Base-by-base conservation (phyloP, 371 early-diverging fungal genomes). In the Mucor mucedo region DNA sequence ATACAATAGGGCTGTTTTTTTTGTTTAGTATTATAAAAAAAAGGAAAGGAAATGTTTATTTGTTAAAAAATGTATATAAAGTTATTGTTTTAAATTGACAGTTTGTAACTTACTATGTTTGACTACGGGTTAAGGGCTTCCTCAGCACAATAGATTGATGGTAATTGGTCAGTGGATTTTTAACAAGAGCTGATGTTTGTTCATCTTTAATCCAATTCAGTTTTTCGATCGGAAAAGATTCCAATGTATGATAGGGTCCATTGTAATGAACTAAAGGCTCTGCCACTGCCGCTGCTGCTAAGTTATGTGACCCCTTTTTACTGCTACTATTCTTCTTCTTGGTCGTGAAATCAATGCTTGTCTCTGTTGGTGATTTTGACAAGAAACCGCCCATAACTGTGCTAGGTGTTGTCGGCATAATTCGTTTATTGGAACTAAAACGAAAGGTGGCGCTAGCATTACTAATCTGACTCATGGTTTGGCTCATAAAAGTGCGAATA, bases 151-250 rank as follows among this genome's bases (percentile, higher is more conserved):
- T 66, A 3, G 66, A 73, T 32, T 42, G 53, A 16, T 53, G 29
- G 38, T 69, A 73, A 39, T 69, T 58, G 27, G 67, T 56, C 10
- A 69, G 38, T 2, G 69, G 69, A 52, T 73, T 69, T 29, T 61
- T 58, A 4, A 71, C 52, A 7, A 55, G 39, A 6, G 56, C 47
- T 10, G 57, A 55, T 2, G 63, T 58, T 29, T 60, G 56, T 28
- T 73, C 71, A n/a, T 75, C 65, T 35, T 71, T 71, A n/a, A 75
- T 69, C 75, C 75, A 75, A 28, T 60, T 58, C 13, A 75, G 32
- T 9, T 69, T 75, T 21, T 75, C 75, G 4, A 62, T 48, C 2
- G 75, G 67, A 13, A 75, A 50, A 2, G 66, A 54, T 3, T 75
- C 75, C 28, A 71, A 33, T 4, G 75, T 71, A 38, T 71, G 69